These are phyloP conservation scores for Colletotrichum cereale DNA, from an alignment of 2,329 filamentous ascomycete genomes.

Conservation along the genomic window DNA sequence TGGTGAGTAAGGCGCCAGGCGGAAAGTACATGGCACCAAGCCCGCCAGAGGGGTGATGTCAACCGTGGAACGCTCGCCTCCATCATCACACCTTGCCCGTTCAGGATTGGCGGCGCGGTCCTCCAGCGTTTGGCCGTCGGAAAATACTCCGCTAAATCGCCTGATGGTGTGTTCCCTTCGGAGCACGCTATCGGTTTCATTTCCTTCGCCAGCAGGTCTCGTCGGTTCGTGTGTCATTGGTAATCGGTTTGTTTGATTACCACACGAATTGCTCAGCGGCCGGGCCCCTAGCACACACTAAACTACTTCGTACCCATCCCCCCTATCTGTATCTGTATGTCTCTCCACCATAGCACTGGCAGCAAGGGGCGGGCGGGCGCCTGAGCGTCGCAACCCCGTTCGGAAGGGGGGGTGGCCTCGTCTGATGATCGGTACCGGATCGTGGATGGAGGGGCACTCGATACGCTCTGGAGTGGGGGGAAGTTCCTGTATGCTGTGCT, in stretches of 20 bases:
- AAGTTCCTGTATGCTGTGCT: conserved; percentile 23
- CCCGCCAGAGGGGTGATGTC: conserved; percentile 30
- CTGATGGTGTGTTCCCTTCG: background rate
- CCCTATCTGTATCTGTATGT: too few species aligned
- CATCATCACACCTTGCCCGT: conserved; percentile 8
- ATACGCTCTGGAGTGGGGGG: background rate
- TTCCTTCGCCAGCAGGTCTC: background rate
- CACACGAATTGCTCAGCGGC: conserved; percentile 38
- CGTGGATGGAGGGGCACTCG: conserved; percentile 13
- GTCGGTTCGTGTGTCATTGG: conserved; percentile 5
- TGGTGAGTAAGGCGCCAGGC: background rate
- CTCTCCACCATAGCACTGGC: background rate
- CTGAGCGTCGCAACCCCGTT: conserved; percentile 29
- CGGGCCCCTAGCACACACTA: background rate
- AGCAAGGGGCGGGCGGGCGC: background rate
- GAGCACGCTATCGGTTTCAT: conserved; percentile 9
- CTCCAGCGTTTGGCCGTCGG: conserved; percentile 7
- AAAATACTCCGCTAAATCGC: conserved; percentile 11
- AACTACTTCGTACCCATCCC: background rate
- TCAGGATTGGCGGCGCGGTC: conserved; percentile 2
- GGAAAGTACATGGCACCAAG: background rate
- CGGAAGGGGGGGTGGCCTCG: conserved; percentile 50
- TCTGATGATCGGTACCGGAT: conserved; percentile 30
- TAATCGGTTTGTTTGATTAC: conserved; percentile 35
- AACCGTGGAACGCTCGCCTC: conserved; percentile 8